Evolutionary conservation across 2,329 filamentous ascomycete genomes (phyloP), one percentile per base, ranked within the genome.

Genomic region (Alternaria sp.): DNA sequence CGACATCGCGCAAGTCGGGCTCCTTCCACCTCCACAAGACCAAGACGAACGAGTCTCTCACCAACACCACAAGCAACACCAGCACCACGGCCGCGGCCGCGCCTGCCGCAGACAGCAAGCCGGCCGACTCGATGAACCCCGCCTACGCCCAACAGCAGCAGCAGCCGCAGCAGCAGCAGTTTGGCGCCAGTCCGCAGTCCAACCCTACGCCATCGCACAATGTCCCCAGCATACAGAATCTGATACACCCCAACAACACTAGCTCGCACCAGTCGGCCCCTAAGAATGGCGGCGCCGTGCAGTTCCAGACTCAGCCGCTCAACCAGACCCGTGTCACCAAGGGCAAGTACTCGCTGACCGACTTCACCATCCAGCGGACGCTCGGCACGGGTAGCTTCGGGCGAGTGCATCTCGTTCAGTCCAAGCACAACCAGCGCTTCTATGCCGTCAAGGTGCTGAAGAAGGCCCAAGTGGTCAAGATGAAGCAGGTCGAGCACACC

Each of bases 401-500:
- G 46, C 88, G 95, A 69, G 95, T 99, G 44, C 95, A 99, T 78
- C 84, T 99, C 62, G 95, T 98, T 54, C 95, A 98, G 82, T 97
- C 94, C 67, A 95, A 94, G 81, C 95, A 99, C 82, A 99, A 99
- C 80, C 92, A 96, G 81, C 90, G 95, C 63, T 99, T 94, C 84
- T 99, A 99, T 81, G 95, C 95, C 46, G 90, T 99, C 81, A 99
- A 99, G 83, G 95, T 99, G 67, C 83, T 99, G 81, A 99, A 99
- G 81, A 99, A 99, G 86, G 90, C 90, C 49, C 95, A 99, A 82
- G 94, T 99, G 55, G 93, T 99, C 80, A 97, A 97, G 84, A 98
- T 99, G 95, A 99, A 99, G 87, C 95, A 99, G 81, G 93, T 99
- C 62, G 95, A 99, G 81, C 95, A 99, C 82, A 99, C 95, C 69